Evolutionary conservation across 768 basidiomycete species (phyloP).

Genomic region (Tulasnella sp.): DNA sequence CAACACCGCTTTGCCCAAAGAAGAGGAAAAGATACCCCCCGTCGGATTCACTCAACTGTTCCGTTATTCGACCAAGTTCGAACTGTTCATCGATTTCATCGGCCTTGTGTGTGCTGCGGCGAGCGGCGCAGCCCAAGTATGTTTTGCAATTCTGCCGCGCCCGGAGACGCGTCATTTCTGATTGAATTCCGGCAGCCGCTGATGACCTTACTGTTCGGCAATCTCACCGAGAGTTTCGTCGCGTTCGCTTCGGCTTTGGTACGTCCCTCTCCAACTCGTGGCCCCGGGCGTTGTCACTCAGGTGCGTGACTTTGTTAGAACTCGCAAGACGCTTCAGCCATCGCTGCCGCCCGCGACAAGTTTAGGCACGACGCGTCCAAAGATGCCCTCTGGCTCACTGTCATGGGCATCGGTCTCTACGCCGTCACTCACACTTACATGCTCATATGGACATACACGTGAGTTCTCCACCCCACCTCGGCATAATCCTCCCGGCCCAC

Average conservation of each 20-base stretch:
- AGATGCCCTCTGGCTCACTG: conserved; percentile 21
- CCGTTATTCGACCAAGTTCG: conserved; percentile 27
- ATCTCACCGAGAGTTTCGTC: conserved; percentile 16
- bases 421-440: conserved; percentile 27
- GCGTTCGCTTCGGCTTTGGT: conserved; percentile 13
- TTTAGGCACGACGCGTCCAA: conserved; percentile 15
- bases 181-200: conserved; percentile 6
- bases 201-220: conserved; percentile 29
- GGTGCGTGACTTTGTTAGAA: neutral
- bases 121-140: conserved; percentile 12
- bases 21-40: conserved; percentile 2
- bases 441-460: conserved; percentile 30
- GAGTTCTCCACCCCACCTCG: neutral
- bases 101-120: conserved; percentile 29
- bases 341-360: neutral
- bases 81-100: conserved; percentile 26
- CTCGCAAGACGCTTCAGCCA: neutral
- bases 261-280: neutral
- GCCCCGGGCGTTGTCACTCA: neutral
- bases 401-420: conserved; percentile 29
- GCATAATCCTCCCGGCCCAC: too few relatives aligned
- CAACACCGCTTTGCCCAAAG: neutral
- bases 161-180: neutral
- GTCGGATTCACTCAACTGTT: conserved; percentile 26
- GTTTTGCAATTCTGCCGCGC: conserved; percentile 18